Conservation (phyloP, 805 yeast species). For the Schwanniomyces occidentalis region DNA sequence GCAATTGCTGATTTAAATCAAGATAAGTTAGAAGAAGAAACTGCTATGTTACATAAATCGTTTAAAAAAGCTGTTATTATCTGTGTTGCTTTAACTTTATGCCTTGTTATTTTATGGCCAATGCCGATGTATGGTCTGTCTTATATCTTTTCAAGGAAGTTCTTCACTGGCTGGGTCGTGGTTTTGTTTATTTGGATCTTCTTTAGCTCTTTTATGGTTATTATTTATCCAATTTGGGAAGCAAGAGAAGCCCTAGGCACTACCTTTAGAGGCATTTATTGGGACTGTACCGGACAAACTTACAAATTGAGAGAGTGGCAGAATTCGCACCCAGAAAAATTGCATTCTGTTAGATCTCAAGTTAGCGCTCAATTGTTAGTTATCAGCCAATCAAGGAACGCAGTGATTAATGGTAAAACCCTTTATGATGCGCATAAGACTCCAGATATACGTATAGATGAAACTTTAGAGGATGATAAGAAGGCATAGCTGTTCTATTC, state of each 20-base stretch:
- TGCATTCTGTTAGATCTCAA: constrained; percentile 74
- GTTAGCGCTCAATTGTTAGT: constrained; percentile 38
- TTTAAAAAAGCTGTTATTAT: constrained; percentile 61
- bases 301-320: constrained; percentile 79
- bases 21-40: constrained; percentile 47
- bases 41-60: constrained; percentile 51
- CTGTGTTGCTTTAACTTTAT: constrained; percentile 60
- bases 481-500: constrained; percentile 2
- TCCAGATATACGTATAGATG: constrained; percentile 20
- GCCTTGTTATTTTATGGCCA: constrained; percentile 79
- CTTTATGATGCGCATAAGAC: constrained; percentile 19
- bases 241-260: constrained; percentile 67
- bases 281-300: constrained; percentile 81
- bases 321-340: constrained; percentile 63
- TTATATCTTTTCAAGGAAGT: constrained; percentile 70
- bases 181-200: constrained; percentile 84
- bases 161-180: constrained; percentile 88
- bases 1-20: constrained; percentile 30
- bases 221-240: constrained; percentile 70
- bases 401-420: constrained; percentile 27
- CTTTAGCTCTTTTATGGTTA: constrained; percentile 60
- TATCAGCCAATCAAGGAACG: constrained; percentile 10
- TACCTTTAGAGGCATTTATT: constrained; percentile 74
- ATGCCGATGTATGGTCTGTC: constrained; percentile 90
- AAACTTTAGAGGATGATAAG: constrained; percentile 17